Evolutionary conservation across 495 filamentous ascomycete species (phyloP).

Genomic region (Penicillium canariense): DNA sequence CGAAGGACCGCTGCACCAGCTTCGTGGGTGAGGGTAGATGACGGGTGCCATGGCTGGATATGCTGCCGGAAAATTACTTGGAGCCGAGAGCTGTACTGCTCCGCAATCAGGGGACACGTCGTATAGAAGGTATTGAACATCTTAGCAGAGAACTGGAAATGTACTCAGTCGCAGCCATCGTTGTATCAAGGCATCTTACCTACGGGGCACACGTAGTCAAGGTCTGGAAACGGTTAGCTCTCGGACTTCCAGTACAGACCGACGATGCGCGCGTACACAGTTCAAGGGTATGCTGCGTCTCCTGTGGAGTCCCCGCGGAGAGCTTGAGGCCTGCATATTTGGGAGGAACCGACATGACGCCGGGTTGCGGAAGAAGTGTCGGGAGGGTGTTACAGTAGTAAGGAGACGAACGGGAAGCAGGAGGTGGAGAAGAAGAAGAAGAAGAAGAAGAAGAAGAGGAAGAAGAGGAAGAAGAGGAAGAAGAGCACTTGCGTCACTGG

Average conservation of each 20-base stretch:
- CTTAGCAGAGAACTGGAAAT: conserved; percentile 55
- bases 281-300: conserved; percentile 69
- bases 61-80: conserved; percentile 84
- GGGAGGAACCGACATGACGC: conserved; percentile 70
- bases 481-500: background rate
- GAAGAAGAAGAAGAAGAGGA: background rate
- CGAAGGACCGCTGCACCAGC: conserved; percentile 74
- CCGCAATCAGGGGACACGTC: conserved; percentile 53
- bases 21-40: conserved; percentile 83
- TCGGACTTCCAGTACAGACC: background rate
- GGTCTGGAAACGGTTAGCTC: conserved; percentile 43
- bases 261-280: conserved; percentile 48
- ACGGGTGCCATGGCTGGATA: conserved; percentile 95
- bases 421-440: background rate
- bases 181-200: conserved; percentile 17
- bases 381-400: background rate
- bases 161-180: background rate
- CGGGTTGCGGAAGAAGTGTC: background rate
- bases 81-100: conserved; percentile 57
- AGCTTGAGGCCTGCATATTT: conserved; percentile 74
- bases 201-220: conserved; percentile 84
- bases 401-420: background rate
- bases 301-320: conserved; percentile 34
- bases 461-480: background rate
- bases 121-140: conserved; percentile 71